A percentile compares a stretch with the other conserved stretches of the same genome.
phyloP scores from a whole-genome alignment of 2,329 filamentous ascomycete species.

The Aspergillus pseudoterreus region DNA sequence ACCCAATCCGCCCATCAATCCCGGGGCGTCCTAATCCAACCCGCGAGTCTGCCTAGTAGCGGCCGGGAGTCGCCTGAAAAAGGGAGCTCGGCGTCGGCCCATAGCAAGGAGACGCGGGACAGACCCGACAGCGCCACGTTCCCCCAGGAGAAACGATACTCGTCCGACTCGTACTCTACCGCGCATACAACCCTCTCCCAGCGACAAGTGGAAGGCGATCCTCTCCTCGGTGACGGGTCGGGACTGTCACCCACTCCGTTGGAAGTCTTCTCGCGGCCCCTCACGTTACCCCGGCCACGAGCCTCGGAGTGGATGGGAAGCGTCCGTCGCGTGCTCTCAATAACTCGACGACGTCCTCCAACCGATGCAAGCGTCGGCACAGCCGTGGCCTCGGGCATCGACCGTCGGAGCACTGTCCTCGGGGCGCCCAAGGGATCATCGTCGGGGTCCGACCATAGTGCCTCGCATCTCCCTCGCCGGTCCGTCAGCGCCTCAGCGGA shows the following conservation, averaged over 20 bases:
- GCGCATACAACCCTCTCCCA: constrained; percentile 48
- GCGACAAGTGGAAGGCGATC: constrained; percentile 51
- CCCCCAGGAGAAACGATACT: constrained; percentile 36
- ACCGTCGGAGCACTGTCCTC: constrained; percentile 22
- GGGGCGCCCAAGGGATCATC: constrained; percentile 7
- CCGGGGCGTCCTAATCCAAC: constrained; percentile 16
- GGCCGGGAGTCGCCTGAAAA: constrained; percentile 25
- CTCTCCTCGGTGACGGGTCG: constrained; percentile 45
- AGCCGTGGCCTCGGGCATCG: constrained; percentile 25
- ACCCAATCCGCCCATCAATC: constrained; percentile 21
- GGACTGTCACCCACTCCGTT: constrained; percentile 19
- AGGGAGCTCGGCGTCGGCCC: constrained; percentile 15
- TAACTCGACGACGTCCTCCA: constrained; percentile 29
- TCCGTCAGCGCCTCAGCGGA: constrained; percentile 47
- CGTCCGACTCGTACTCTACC: constrained; percentile 50
- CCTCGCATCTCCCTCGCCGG: constrained; percentile 35
- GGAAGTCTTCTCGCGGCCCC: constrained; percentile 27
- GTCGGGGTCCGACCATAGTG: constrained; percentile 4
- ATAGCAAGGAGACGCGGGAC: constrained; percentile 19
- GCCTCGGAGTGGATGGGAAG: constrained; percentile 67
- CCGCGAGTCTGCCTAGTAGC: constrained; percentile 21
- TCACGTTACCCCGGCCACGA: constrained; percentile 38
- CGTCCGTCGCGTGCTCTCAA: constrained; percentile 60
- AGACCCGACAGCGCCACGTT: constrained; percentile 22
- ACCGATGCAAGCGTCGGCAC: constrained; percentile 14